phyloP scores from a whole-genome alignment of 371 early-diverging fungal species.

The Mucor circinelloides region DNA sequence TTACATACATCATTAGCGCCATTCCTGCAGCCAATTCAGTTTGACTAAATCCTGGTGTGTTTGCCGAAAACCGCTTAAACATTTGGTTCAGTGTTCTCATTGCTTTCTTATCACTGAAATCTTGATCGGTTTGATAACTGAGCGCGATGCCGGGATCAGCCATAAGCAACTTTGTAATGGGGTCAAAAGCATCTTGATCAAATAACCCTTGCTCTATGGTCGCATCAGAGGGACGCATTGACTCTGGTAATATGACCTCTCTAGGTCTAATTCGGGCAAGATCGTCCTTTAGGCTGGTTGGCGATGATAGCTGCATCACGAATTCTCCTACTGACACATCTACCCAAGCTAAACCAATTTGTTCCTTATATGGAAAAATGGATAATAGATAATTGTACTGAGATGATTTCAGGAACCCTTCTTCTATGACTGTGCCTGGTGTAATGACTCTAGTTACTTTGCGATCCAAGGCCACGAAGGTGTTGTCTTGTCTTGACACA shows the following conservation, averaged over 20 bases:
- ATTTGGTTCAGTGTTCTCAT: constrained; percentile 7
- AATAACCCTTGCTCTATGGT: constrained; percentile 13
- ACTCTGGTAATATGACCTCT: constrained; percentile 72
- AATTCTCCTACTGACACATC: constrained; percentile 94
- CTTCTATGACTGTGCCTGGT: constrained; percentile 86
- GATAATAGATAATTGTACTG: constrained; percentile 74
- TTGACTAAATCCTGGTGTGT: constrained; percentile 18
- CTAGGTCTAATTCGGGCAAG: constrained; percentile 83
- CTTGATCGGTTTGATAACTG: constrained; percentile 28
- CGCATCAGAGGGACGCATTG: constrained; percentile 19
- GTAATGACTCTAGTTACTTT: constrained; percentile 83
- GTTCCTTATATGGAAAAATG: constrained; percentile 31
- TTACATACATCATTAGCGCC: constrained; percentile 58
- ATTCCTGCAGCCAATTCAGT: constrained; percentile 53
- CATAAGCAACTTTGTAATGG: constrained; percentile 18
- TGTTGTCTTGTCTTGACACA: constrained; percentile 40
- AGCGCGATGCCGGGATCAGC: constrained; percentile 22
- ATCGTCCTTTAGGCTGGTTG: constrained; percentile 61
- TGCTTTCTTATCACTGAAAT: constrained; percentile 20
- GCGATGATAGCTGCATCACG: constrained; percentile 58
- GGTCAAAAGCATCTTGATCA: constrained; percentile 20
- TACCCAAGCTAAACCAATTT: constrained; percentile 84
- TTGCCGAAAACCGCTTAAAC: constrained; percentile 10
- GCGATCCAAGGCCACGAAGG: constrained; percentile 57
- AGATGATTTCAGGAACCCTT: constrained; percentile 61